Evolutionary conservation across 2,329 filamentous ascomycete genomes (phyloP).

Genomic region (Trichophyton rubrum): DNA sequence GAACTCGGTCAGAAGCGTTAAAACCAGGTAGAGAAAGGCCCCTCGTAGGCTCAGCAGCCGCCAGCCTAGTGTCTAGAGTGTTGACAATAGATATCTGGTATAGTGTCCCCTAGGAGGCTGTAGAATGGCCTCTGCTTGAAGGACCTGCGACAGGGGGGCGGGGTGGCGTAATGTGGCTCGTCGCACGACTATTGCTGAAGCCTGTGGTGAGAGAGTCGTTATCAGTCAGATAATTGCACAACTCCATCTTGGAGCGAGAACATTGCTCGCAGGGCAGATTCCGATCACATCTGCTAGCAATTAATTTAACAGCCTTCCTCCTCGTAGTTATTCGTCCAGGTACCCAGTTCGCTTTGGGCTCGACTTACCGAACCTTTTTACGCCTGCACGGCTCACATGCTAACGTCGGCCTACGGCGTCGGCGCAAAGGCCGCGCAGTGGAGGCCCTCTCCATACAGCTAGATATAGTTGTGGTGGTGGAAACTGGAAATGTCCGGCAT

Average conservation of each 20-base stretch:
- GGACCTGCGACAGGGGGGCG: neutral
- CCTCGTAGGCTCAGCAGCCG: too few relatives aligned
- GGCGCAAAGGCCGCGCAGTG: neutral
- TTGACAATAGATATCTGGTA: too few relatives aligned
- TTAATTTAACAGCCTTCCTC: neutral
- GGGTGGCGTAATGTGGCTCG: neutral
- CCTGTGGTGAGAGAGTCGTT: neutral
- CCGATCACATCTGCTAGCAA: constrained; percentile 2
- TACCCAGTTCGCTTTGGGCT: neutral
- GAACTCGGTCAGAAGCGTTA: too few relatives aligned
- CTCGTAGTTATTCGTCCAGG: too few relatives aligned
- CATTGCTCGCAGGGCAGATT: constrained; percentile 6
- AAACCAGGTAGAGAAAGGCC: too few relatives aligned
- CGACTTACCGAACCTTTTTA: constrained; percentile 4
- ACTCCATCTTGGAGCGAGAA: constrained; percentile 2
- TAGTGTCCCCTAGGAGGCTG: too few relatives aligned
- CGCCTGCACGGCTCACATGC: constrained; percentile 7
- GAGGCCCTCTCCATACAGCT: neutral
- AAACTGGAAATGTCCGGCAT: too few relatives aligned
- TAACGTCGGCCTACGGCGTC: constrained; percentile 5
- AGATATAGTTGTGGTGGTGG: neutral
- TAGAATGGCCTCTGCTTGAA: too few relatives aligned
- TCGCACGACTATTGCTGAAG: neutral
- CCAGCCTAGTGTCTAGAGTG: too few relatives aligned
- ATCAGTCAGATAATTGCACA: constrained; percentile 3